A percentile compares a stretch with the other conserved stretches of the same genome.
phyloP scores from a whole-genome alignment of 2,329 filamentous ascomycete genomes.

The Amylocarpus encephaloides region DNA sequence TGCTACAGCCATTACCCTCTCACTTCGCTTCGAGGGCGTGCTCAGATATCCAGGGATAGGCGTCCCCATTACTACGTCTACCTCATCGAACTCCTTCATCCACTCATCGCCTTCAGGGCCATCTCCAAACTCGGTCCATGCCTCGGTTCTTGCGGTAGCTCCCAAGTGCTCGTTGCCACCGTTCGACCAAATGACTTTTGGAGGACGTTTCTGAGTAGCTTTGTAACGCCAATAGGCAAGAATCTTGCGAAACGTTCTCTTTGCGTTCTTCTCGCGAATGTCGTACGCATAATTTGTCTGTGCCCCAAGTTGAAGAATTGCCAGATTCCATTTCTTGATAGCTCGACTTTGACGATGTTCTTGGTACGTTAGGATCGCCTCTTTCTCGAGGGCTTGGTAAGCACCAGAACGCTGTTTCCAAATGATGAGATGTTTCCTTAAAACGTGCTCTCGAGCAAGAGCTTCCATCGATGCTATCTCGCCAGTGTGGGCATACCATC shows the following conservation, averaged over 20 bases:
- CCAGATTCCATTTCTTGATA: constrained; percentile 30
- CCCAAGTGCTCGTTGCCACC: constrained; percentile 12
- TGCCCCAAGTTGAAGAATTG: constrained; percentile 24
- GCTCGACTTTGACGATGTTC: constrained; percentile 22
- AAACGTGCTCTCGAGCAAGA: constrained; percentile 18
- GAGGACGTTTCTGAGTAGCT: constrained; percentile 19
- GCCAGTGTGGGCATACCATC: constrained; percentile 27
- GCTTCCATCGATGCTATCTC: constrained; percentile 26
- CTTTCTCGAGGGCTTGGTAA: constrained; percentile 21
- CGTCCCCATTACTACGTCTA: constrained; percentile 11
- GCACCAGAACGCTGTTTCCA: constrained; percentile 25
- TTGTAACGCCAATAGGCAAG: constrained; percentile 30
- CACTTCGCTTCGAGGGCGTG: constrained; percentile 38
- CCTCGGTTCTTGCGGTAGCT: constrained; percentile 20
- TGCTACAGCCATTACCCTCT: constrained; percentile 34
- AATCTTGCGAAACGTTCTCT: constrained; percentile 30
- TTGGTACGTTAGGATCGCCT: constrained; percentile 27
- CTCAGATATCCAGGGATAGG: constrained; percentile 20
- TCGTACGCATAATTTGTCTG: constrained; percentile 26
- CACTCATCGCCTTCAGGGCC: constrained; percentile 22
- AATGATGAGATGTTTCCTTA: constrained; percentile 21
- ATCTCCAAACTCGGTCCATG: constrained; percentile 29
- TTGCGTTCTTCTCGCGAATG: constrained; percentile 29
- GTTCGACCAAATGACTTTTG: constrained; percentile 3
- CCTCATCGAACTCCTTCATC: constrained; percentile 18